phyloP scores from a whole-genome alignment of 1,139 yeast species.

The Yamadazyma trypodendri region DNA sequence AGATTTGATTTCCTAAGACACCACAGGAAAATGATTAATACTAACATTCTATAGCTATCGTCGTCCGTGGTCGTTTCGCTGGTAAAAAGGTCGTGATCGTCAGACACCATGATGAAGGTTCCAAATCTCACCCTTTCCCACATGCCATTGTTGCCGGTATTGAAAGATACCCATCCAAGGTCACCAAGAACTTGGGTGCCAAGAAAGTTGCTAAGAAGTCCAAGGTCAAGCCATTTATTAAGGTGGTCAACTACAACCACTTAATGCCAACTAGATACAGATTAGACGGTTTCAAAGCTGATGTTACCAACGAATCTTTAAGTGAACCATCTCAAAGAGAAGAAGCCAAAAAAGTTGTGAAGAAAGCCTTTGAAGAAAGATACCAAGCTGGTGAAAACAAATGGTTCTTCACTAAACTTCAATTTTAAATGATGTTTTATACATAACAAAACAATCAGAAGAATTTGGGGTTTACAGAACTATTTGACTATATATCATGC shows the following conservation, averaged over 20 bases:
- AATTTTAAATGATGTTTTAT: constrained; percentile 87
- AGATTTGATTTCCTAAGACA: too few species aligned
- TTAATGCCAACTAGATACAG: constrained; percentile 99
- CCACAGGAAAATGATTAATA: constrained; percentile 14
- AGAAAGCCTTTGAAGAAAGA: constrained; percentile 99
- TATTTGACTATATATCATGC: constrained; percentile 28
- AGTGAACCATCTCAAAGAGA: constrained; percentile 98
- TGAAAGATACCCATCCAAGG: constrained; percentile 98
- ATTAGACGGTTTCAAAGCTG: constrained; percentile 90
- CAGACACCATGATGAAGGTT: constrained; percentile 98
- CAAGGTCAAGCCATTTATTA: constrained; percentile 98
- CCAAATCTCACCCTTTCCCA: constrained; percentile 98
- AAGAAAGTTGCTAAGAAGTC: constrained; percentile 98
- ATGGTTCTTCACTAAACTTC: constrained; percentile 99
- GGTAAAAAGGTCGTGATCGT: constrained; percentile 99
- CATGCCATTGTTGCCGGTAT: constrained; percentile 99
- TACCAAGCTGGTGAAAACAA: constrained; percentile 99
- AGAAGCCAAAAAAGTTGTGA: constrained; percentile 98
- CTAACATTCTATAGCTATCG: constrained; percentile 76
- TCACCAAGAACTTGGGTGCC: constrained; percentile 91
- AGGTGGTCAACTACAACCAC: constrained; percentile 99
- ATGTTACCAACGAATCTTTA: constrained; percentile 90
- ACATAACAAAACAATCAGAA: constrained; percentile 22
- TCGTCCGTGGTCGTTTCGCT: constrained; percentile 99
- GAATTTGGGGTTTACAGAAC: constrained; percentile 20